These are phyloP conservation scores for Cerioporus squamosus DNA, from an alignment of 1,284 basidiomycete genomes.

Conservation along the genomic window DNA sequence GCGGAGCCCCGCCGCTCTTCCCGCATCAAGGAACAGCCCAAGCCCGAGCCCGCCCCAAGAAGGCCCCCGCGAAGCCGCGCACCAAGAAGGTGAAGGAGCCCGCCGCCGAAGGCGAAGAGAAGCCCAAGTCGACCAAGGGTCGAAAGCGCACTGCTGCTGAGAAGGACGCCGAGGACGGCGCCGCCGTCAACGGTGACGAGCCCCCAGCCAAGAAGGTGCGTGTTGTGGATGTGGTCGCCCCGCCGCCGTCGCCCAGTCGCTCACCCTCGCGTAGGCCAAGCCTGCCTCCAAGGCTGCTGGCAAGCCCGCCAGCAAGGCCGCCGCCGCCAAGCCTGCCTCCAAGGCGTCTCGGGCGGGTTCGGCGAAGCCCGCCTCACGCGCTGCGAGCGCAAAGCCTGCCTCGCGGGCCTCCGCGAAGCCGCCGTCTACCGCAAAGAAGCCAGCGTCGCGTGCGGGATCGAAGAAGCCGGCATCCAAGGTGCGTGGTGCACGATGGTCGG, in stretches of 20 bases:
- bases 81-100: constrained; percentile 51
- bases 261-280: constrained; percentile 30
- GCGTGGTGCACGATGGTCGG: background rate
- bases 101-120: constrained; percentile 38
- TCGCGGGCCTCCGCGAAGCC: constrained; percentile 37
- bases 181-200: constrained; percentile 33
- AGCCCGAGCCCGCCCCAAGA: constrained; percentile 56
- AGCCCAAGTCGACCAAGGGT: constrained; percentile 60
- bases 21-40: constrained; percentile 74
- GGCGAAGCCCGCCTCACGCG: constrained; percentile 33
- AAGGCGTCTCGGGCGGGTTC: constrained; percentile 34
- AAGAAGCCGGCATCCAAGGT: constrained; percentile 36
- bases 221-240: background rate
- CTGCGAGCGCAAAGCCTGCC: constrained; percentile 33
- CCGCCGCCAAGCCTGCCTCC: constrained; percentile 36
- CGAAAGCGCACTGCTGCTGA: constrained; percentile 55
- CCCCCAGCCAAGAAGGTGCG: constrained; percentile 41
- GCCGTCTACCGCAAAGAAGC: constrained; percentile 38
- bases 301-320: constrained; percentile 33
- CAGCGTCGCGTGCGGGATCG: constrained; percentile 36
- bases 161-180: constrained; percentile 36
- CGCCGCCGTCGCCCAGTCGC: background rate
- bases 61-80: constrained; percentile 62
- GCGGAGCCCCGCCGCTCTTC: constrained; percentile 71
- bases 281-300: constrained; percentile 25